Base-by-base conservation (phyloP, 176 grass and related monocot genomes). In the Rhipidocladum racemiflorum region DNA sequence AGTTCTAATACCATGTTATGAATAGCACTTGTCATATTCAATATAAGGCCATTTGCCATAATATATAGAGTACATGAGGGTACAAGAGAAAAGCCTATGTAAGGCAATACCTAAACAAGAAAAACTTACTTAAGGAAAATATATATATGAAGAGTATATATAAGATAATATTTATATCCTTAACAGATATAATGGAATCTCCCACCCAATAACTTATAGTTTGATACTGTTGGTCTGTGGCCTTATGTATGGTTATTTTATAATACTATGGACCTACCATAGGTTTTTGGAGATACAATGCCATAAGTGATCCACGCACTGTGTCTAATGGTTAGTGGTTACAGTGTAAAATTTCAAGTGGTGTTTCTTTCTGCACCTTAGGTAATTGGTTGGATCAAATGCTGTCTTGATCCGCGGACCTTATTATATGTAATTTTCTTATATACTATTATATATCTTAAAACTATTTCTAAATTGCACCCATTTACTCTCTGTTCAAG, bases 301-400 rank as follows among this genome's bases (percentile, higher is more conserved):
- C 55, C 55, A 59, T 24, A n/a, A n/a, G n/a, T 57, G 50, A 54
- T 4, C 21, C 55, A 57, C 17, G n/a, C 79, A 17, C 24, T 36
- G 24, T 45, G 8, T 59, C 70, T 7, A 72, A 45, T 32, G 29
- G 42, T 34, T 72, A 50, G 45, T 61, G 23, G 24, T 61, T 61
- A 70, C 25, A 42, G 27, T 46, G 53, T 71, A 42, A 82, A 71
- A 6, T 78, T 79, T 65, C 60, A 40, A n/a, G 10, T n/a, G 29
- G 5, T 2, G 57, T 30, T 61, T 17, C 28, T 65, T 60, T 45
- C 10, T 71, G 79, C 66, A 45, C 24, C 48, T 68, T 72, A 48
- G 65, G 11, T 57, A 57, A 81, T 81, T 70, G 36, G 7, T 70
- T 81, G 51, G 51, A 39, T 30, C 17, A 81, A 14, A 70, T 27